phyloP scores from a whole-genome alignment of 805 yeast species.

The Kodamaea leandrae region DNA sequence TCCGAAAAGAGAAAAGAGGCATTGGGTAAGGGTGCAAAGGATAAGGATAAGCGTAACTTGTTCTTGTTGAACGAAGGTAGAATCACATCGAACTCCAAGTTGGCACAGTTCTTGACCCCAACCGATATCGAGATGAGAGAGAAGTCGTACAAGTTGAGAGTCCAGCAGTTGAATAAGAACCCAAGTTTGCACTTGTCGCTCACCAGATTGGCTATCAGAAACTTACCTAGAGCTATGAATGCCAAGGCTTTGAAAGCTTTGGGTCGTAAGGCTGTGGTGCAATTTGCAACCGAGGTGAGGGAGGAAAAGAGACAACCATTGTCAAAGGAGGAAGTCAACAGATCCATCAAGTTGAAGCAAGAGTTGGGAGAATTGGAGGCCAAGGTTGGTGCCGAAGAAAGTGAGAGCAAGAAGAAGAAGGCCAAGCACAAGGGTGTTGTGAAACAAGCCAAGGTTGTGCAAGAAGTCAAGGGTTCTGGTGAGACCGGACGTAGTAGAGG shows the following conservation, averaged over 20 bases:
- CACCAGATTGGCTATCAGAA: constrained; percentile 92
- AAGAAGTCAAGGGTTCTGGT: constrained; percentile 88
- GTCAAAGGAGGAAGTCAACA: constrained; percentile 79
- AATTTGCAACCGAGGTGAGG: constrained; percentile 87
- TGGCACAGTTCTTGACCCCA: constrained; percentile 64
- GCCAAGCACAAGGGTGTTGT: constrained; percentile 86
- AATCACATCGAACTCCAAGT: constrained; percentile 72
- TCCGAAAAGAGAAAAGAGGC: constrained; percentile 69
- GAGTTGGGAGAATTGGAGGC: constrained; percentile 27
- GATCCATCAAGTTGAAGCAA: constrained; percentile 71
- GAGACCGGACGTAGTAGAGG: constrained; percentile 91
- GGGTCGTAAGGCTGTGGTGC: constrained; percentile 92
- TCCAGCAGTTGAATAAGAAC: constrained; percentile 85
- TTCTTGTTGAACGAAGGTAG: constrained; percentile 93
- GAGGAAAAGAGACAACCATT: constrained; percentile 74
- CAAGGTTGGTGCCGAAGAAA: constrained; percentile 23
- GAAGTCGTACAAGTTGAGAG: constrained; percentile 79
- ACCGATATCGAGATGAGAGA: constrained; percentile 86
- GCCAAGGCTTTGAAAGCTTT: constrained; percentile 85
- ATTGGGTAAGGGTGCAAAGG: constrained; percentile 76
- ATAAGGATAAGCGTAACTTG: constrained; percentile 79
- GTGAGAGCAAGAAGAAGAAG: constrained; percentile 49
- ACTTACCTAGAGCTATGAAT: constrained; percentile 88
- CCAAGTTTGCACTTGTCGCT: constrained; percentile 90
- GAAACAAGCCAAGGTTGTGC: constrained; percentile 87